Evolutionary conservation across 495 filamentous ascomycete genomes (phyloP).

Genomic region (Hapsidospora chrysogenum): DNA sequence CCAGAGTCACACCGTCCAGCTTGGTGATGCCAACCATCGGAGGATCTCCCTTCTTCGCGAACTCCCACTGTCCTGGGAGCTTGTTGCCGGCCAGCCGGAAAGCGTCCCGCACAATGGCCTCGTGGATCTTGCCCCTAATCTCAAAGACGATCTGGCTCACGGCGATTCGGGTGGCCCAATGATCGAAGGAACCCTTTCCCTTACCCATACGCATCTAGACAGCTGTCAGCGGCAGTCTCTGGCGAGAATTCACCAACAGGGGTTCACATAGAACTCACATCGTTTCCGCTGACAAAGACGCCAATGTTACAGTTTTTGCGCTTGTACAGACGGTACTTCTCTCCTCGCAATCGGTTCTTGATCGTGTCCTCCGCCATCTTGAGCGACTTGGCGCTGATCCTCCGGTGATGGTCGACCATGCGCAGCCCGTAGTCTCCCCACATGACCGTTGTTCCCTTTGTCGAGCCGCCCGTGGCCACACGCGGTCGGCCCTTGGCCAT

Average conservation of each 20-base stretch:
- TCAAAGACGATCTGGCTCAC: conserved; percentile 86
- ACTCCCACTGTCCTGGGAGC: conserved; percentile 85
- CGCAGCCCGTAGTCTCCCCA: conserved; percentile 96
- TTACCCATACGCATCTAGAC: conserved; percentile 80
- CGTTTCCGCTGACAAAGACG: conserved; percentile 89
- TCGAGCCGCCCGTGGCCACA: conserved; percentile 79
- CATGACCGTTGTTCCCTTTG: conserved; percentile 81
- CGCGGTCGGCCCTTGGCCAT: conserved; percentile 81
- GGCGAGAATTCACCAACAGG: too few species aligned
- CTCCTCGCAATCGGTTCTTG: conserved; percentile 68
- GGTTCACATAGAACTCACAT: conserved; percentile 30
- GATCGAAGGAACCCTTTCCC: conserved; percentile 93
- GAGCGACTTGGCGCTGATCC: conserved; percentile 73
- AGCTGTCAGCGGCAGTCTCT: conserved; percentile 2
- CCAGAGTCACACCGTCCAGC: conserved; percentile 65
- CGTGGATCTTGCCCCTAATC: conserved; percentile 79
- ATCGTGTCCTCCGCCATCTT: conserved; percentile 87
- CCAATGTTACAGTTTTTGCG: conserved; percentile 80
- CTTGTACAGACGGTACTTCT: conserved; percentile 86
- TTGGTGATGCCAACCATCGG: conserved; percentile 91
- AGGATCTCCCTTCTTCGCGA: conserved; percentile 83
- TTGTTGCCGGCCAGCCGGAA: conserved; percentile 91
- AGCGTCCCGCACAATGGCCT: conserved; percentile 85
- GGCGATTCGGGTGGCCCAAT: conserved; percentile 79
- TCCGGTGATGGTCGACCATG: conserved; percentile 82